Evolutionary conservation across 768 basidiomycete genomes (phyloP).

Genomic region (Xerocomus spinulosus): DNA sequence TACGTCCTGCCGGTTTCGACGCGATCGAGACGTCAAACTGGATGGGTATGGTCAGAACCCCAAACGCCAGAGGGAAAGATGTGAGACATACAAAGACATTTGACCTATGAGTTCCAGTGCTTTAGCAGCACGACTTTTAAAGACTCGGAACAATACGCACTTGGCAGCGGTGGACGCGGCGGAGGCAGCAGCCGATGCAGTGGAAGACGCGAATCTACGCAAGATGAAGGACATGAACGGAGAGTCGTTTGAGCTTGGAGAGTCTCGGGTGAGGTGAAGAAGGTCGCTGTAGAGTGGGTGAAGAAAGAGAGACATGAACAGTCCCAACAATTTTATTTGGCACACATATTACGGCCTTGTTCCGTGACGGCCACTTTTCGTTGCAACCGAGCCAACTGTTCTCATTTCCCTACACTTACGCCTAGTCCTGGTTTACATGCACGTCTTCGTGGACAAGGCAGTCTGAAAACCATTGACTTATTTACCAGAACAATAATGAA

Average conservation of each 20-base stretch:
- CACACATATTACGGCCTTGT: too few species aligned
- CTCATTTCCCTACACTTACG: too few species aligned
- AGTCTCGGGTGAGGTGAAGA: slow-evolving; percentile 14
- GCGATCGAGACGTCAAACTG: slow-evolving; percentile 68
- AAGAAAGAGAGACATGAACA: slow-evolving; percentile 19
- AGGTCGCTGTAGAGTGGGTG: slow-evolving; percentile 23
- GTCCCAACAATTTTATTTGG: too few species aligned
- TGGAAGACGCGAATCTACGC: slow-evolving; percentile 47
- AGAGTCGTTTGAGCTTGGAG: slow-evolving; percentile 10
- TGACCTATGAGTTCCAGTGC: slow-evolving; percentile 4
- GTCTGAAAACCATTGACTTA: too few species aligned
- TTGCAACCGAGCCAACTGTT: too few species aligned
- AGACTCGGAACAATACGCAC: slow-evolving; percentile 5
- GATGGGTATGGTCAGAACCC: background rate
- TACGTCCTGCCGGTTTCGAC: slow-evolving; percentile 55
- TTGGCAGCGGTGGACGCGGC: slow-evolving; percentile 13
- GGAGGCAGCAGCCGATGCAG: slow-evolving; percentile 32
- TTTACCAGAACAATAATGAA: too few species aligned
- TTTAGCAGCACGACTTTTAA: background rate
- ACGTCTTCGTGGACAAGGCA: too few species aligned
- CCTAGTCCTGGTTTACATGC: too few species aligned
- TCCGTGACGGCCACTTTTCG: too few species aligned
- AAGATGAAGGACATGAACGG: slow-evolving; percentile 46
- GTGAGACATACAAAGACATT: slow-evolving; percentile 32
- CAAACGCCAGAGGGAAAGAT: background rate